phyloP scores from a whole-genome alignment of 2,329 filamentous ascomycete species.

The Paramyrothecium sp. region DNA sequence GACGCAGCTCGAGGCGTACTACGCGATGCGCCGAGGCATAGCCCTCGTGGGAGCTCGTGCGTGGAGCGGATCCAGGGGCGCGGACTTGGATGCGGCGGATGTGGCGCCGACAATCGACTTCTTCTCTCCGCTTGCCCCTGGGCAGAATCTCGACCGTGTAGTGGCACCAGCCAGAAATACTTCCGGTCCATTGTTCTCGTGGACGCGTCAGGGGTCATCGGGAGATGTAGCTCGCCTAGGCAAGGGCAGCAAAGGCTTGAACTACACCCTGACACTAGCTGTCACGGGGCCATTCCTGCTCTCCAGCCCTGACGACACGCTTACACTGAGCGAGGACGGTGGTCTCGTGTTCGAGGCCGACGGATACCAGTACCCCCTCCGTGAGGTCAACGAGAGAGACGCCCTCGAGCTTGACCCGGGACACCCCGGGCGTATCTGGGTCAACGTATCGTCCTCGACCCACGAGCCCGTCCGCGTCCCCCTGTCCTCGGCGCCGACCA shows the following conservation, averaged over 20 bases:
- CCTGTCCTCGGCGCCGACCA: slow-evolving; percentile 17
- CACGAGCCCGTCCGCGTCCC: slow-evolving; percentile 38
- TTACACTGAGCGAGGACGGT: slow-evolving; percentile 32
- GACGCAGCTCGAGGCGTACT: slow-evolving; percentile 46
- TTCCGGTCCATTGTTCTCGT: slow-evolving; percentile 24
- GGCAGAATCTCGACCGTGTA: slow-evolving; percentile 41
- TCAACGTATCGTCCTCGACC: slow-evolving; percentile 42
- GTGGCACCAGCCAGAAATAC: slow-evolving; percentile 6
- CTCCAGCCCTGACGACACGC: slow-evolving; percentile 37
- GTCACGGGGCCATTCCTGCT: slow-evolving; percentile 41
- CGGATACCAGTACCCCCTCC: slow-evolving; percentile 46
- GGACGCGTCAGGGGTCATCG: slow-evolving; percentile 20
- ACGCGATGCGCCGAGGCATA: slow-evolving; percentile 42
- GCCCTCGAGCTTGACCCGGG: slow-evolving; percentile 46
- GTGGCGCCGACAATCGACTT: slow-evolving; percentile 32
- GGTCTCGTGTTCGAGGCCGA: slow-evolving; percentile 41
- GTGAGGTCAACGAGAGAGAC: slow-evolving; percentile 37
- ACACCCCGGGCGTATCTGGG: slow-evolving; percentile 51
- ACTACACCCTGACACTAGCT: slow-evolving; percentile 39
- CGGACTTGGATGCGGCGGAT: slow-evolving; percentile 20
- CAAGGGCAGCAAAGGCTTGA: slow-evolving; percentile 41
- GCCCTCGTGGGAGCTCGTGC: slow-evolving; percentile 41
- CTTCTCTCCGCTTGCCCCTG: slow-evolving; percentile 34
- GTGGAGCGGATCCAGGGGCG: slow-evolving; percentile 38
- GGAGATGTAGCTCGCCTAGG: slow-evolving; percentile 17